Base-by-base conservation (phyloP, 768 basidiomycete genomes). In the Tylopilus sp. region DNA sequence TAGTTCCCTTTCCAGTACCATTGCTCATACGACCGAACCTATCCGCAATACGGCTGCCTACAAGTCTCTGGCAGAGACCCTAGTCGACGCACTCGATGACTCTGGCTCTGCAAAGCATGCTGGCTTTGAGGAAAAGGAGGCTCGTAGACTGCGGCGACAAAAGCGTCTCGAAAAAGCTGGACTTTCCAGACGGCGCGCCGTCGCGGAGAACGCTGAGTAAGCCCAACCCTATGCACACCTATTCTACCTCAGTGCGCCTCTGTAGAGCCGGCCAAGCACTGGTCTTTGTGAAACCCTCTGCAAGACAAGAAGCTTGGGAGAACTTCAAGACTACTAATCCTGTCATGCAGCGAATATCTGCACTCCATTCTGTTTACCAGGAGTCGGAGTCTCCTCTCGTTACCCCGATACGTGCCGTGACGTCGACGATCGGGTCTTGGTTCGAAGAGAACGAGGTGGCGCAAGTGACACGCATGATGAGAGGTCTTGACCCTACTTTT, bases 371-470 rank as follows among this genome's bases (percentile, higher is more conserved):
- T 59, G 75, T 82, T 24, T 98, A 87, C 65, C 85, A 94, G 62
- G 94, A 98, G 62, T 96, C 94, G 3, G 97, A 99, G 68, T 88
- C 95, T 64, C 89, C 94, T 6, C 76, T 97, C 49, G 79, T 98
- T 25, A 80, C 85, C 5, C 83, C 86, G 16, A 65, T 97, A 50
- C 88, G 97, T 34, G 79, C 82, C 8, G 86, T 97, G 45, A 95
- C 94, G 2, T 79, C 85, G 38, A 88, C 87, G 0, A 78, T 99
- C 46, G 92, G 91, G 3, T 83, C 87, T 3, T 92, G 88, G 85
- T 92, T 93, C 63, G 96, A 98, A 53, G 97, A 99, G 75, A 99
- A 91, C 65, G 97, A 99, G 75, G 94, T 88, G 42, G 97, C 97
- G n/a, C 89, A 90, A 69, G 96, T 98, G 28, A 85, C 87, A 63